A percentile compares a stretch with the other conserved stretches of the same genome.
These are phyloP conservation scores for Leptographium procerum DNA, from an alignment of 2,329 filamentous ascomycete species.

Conservation along the genomic window DNA sequence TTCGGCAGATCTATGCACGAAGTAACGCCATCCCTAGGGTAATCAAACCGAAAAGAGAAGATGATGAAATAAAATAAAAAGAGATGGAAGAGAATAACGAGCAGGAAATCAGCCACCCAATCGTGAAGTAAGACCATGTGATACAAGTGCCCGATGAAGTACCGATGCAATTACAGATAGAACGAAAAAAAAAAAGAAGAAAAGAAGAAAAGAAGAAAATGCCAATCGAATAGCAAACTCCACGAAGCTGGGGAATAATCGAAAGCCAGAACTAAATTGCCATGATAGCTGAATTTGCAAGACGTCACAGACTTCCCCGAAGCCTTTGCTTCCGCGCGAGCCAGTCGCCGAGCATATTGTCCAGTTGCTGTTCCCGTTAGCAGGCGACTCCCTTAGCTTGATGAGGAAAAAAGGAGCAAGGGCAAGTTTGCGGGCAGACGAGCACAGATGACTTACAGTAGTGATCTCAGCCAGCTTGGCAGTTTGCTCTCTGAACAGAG, in stretches of 20 bases:
- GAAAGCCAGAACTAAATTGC: not conserved
- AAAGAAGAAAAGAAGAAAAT: not conserved
- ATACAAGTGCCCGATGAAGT: not conserved
- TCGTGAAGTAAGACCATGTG: not conserved
- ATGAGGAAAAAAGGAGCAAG: too few species aligned
- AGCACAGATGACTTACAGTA: constrained; percentile 38
- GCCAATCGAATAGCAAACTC: not conserved
- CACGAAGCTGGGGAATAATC: not conserved
- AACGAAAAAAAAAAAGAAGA: not conserved
- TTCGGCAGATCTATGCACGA: not conserved
- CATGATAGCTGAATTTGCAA: not conserved
- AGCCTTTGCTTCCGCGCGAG: constrained; percentile 58
- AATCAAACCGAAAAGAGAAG: not conserved
- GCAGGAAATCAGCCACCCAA: not conserved
- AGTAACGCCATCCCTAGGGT: not conserved
- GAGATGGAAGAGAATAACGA: not conserved
- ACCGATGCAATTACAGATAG: not conserved
- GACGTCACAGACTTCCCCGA: constrained; percentile 32
- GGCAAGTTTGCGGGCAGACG: too few species aligned
- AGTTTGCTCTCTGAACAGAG: constrained; percentile 78
- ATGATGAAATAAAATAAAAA: not conserved
- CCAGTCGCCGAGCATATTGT: constrained; percentile 77
- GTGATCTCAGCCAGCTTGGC: constrained; percentile 79
- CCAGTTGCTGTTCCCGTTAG: constrained; percentile 49
- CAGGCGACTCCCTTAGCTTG: not conserved